Base-by-base conservation (phyloP, 768 basidiomycete species). In the Hygrophorus russula region DNA sequence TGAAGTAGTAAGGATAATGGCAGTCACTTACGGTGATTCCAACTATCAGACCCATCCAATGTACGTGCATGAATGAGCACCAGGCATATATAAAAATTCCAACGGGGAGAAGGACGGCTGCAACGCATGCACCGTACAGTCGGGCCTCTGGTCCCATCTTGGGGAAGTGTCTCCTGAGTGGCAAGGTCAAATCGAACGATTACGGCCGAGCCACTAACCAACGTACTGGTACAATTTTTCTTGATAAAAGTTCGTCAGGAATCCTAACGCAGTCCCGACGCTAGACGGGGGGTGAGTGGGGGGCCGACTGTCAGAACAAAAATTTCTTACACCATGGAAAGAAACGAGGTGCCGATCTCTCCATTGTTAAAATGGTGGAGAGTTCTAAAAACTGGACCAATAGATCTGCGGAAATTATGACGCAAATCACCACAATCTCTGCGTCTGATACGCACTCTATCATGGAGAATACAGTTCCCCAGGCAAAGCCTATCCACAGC, bases 401-500 rank as follows among this genome's bases (percentile, higher is more conserved):
- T 60, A 1, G 73, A 75, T 41, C 71, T 73, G 47, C 2, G 14
- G 18, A 44, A 12, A 33, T 15, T 27, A 46, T n/a, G n/a, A 24
- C 24, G 24, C 24, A 24, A 24, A 24, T 24, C 7, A 7, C 24
- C 7, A 31, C 17, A 3, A 38, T 29, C 29, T 27, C 6, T 31
- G n/a, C 34, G 35, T 44, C 18, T 28, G 29, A 30, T 18, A 46
- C 65, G 40, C 41, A 73, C 70, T 73, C 70, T 13, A 77, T 62
- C 50, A 80, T 59, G 35, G 70, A 70, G 49, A 74, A 90, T 15
- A 80, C 57, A 4, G 86, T 73, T 0, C 86, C 86, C 85, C 86
- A 90, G 0, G 73, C 70, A 46, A 89, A 77, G 41, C 78, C 77
- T 24, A 78, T 61, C 81, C 80, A 82, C n/a, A 82, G 53, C 79